These are phyloP conservation scores for Rhododendron ovatum DNA, from an alignment of 148 eudicot species.

Conservation along the genomic window DNA sequence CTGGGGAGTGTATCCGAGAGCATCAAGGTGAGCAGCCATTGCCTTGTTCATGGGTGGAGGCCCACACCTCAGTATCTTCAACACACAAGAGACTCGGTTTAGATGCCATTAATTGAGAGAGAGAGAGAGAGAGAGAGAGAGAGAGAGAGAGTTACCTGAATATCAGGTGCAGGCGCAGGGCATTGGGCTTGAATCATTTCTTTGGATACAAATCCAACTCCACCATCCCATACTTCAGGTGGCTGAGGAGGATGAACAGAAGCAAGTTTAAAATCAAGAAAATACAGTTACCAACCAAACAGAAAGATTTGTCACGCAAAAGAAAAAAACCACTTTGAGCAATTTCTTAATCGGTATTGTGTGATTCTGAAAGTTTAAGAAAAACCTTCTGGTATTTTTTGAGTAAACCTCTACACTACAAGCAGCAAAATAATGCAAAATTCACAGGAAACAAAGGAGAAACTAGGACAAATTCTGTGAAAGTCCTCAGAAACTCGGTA, in stretches of 20 bases:
- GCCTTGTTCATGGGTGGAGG: conserved; percentile 79
- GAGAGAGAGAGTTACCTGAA: conserved; percentile 26
- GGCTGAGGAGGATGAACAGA: conserved; percentile 28
- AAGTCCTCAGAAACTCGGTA: background rate
- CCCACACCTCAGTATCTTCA: conserved; percentile 57
- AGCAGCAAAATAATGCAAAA: background rate
- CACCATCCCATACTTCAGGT: conserved; percentile 57
- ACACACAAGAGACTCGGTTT: background rate
- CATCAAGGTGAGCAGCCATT: conserved; percentile 58
- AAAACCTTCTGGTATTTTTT: background rate
- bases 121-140: conserved; percentile 4
- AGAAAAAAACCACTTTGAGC: background rate
- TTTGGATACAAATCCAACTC: conserved; percentile 46
- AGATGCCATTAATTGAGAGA: background rate
- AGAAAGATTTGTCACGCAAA: background rate
- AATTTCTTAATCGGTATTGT: background rate
- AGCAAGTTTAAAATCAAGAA: background rate
- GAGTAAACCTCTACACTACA: background rate
- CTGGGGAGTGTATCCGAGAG: conserved; percentile 48
- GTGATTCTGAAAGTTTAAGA: background rate
- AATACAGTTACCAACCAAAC: background rate
- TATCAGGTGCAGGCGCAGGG: conserved; percentile 52
- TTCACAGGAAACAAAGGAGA: background rate
- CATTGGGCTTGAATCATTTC: conserved; percentile 54
- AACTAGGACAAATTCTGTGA: background rate